A percentile compares a stretch with the other conserved stretches of the same genome.
Evolutionary conservation across 768 basidiomycete genomes (phyloP).

Genomic region (Pisolithus marmoratus): DNA sequence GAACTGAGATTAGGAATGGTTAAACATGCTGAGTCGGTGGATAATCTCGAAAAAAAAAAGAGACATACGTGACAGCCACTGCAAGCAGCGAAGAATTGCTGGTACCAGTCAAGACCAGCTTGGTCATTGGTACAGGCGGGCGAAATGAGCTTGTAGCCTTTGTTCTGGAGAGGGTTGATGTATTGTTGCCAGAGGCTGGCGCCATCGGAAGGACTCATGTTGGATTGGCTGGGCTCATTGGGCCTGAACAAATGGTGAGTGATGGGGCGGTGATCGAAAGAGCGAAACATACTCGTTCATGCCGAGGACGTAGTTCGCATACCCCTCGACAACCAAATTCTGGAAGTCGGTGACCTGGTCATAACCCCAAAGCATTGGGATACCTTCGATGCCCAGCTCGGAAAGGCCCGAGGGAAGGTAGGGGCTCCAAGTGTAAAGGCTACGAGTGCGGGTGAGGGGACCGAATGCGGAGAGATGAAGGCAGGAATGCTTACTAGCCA

Average conservation of each 20-base stretch:
- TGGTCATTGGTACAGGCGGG: constrained; percentile 66
- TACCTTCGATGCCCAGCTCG: constrained; percentile 36
- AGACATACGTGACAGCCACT: constrained; percentile 45
- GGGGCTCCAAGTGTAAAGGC: constrained; percentile 65
- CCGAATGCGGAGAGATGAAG: background rate
- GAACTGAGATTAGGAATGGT: constrained; percentile 34
- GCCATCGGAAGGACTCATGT: constrained; percentile 47
- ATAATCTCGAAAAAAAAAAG: too few species aligned
- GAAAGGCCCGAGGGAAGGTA: constrained; percentile 31
- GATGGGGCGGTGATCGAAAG: background rate
- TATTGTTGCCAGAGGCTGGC: constrained; percentile 53
- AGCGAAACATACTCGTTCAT: constrained; percentile 63
- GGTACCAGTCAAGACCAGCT: constrained; percentile 59
- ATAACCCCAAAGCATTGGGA: constrained; percentile 68
- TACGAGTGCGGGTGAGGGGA: constrained; percentile 10
- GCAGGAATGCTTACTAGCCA: constrained; percentile 31
- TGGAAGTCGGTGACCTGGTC: constrained; percentile 42
- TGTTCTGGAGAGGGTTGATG: constrained; percentile 48
- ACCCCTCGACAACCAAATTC: constrained; percentile 39
- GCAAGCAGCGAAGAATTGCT: constrained; percentile 49
- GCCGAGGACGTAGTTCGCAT: constrained; percentile 48
- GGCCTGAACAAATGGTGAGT: constrained; percentile 43
- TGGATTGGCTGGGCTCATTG: constrained; percentile 55
- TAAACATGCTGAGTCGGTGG: background rate
- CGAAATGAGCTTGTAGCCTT: constrained; percentile 55